A percentile compares a stretch with the other conserved stretches of the same genome.
These are phyloP conservation scores for Edaphochlamys debaryana DNA, from an alignment of 139 green algal genomes.

Conservation along the genomic window DNA sequence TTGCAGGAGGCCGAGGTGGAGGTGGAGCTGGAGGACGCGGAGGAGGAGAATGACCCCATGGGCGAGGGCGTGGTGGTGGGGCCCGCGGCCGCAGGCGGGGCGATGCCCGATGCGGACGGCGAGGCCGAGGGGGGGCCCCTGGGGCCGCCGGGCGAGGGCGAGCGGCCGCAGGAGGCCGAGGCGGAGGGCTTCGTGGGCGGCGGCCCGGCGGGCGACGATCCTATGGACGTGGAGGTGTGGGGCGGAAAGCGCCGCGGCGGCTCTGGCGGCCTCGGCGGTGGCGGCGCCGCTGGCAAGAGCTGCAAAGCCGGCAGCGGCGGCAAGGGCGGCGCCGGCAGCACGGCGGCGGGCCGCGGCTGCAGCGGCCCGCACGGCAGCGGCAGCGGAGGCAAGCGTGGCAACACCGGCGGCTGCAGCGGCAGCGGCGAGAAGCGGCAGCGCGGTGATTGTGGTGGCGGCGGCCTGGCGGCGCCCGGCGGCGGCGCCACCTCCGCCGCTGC, in stretches of 20 bases:
- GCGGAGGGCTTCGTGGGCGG: background rate
- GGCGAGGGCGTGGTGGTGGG: background rate
- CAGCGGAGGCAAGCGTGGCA: background rate
- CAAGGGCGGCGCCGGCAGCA: background rate
- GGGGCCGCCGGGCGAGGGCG: background rate
- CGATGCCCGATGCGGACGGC: background rate
- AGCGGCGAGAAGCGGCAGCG: background rate
- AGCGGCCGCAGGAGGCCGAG: constrained; percentile 18
- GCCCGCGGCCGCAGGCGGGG: background rate
- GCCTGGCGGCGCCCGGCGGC: no score
- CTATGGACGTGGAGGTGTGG: constrained; percentile 7
- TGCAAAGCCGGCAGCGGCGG: background rate
- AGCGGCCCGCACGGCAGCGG: background rate
- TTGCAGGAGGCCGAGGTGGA: constrained; percentile 24
- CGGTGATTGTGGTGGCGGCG: no score
- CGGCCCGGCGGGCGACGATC: background rate
- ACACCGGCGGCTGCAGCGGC: background rate
- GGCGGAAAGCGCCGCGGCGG: background rate
- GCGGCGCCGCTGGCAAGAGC: no score
- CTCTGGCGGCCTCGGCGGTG: no score
- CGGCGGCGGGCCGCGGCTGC: no score
- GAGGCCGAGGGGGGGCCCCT: background rate
- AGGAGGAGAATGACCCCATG: constrained; percentile 8
- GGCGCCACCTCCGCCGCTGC: no score
- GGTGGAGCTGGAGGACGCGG: background rate